These are phyloP conservation scores for Zasmidium cellare DNA, from an alignment of 2,329 filamentous ascomycete genomes.

Conservation along the genomic window DNA sequence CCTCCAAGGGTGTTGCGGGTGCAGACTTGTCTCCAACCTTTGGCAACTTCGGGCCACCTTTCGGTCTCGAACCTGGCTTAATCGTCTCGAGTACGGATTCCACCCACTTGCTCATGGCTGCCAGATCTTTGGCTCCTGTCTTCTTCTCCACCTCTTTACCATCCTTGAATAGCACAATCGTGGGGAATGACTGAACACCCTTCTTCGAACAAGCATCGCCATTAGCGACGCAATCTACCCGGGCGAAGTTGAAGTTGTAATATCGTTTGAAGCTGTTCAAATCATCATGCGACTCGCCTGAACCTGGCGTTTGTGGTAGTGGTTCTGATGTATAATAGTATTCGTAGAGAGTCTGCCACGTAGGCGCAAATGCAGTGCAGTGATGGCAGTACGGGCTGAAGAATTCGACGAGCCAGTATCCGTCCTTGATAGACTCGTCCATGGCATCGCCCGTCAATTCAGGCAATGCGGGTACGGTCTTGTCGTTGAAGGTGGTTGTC, in stretches of 20 bases:
- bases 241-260: constrained; percentile 87
- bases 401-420: constrained; percentile 64
- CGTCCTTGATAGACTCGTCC: constrained; percentile 60
- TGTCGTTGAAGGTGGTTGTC: constrained; percentile 64
- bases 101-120: constrained; percentile 66
- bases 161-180: constrained; percentile 76
- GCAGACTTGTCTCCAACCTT: constrained; percentile 61
- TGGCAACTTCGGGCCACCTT: constrained; percentile 66
- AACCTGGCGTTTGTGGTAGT: constrained; percentile 52
- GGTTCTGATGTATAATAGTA: constrained; percentile 89
- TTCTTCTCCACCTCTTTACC: constrained; percentile 66
- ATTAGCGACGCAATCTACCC: constrained; percentile 81
- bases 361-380: constrained; percentile 77
- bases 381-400: constrained; percentile 61
- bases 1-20: constrained; percentile 27
- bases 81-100: constrained; percentile 76
- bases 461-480: constrained; percentile 64
- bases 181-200: constrained; percentile 70
- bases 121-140: constrained; percentile 67
- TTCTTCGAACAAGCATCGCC: constrained; percentile 74
- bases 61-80: constrained; percentile 76
- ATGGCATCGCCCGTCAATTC: constrained; percentile 61
- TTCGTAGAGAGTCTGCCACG: constrained; percentile 90
- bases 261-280: constrained; percentile 72
- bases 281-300: constrained; percentile 44